Conservation (phyloP, 345 rosid genomes). For the Pistacia atlantica region DNA sequence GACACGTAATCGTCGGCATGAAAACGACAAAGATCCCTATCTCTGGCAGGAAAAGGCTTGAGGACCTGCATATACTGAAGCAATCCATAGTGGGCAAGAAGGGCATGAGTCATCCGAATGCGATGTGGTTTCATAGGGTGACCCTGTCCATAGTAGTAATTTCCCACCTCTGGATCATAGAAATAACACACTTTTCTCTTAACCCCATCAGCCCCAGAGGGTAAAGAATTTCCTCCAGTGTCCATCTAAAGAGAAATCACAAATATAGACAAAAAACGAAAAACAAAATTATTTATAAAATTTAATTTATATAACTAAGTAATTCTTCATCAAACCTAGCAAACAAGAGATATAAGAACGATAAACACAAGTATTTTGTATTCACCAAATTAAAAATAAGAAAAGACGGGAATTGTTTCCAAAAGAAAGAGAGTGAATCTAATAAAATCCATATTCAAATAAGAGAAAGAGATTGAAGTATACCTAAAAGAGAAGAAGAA, state of each 20-base stretch:
- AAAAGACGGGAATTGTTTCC: not conserved
- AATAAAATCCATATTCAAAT: no score
- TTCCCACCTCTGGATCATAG: slow-evolving; percentile 70
- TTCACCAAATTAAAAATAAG: not conserved
- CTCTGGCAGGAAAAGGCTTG: slow-evolving; percentile 63
- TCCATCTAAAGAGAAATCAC: slow-evolving; percentile 26
- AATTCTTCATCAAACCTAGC: not conserved
- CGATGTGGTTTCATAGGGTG: slow-evolving; percentile 75
- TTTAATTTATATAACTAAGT: not conserved
- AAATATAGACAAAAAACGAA: not conserved
- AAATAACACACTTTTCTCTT: slow-evolving; percentile 69
- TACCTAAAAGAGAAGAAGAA: no score
- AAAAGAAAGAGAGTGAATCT: no score
- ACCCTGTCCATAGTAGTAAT: slow-evolving; percentile 67
- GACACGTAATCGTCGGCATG: slow-evolving; percentile 65
- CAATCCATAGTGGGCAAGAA: slow-evolving; percentile 64
- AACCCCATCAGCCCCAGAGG: slow-evolving; percentile 58
- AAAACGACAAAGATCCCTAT: slow-evolving; percentile 65
- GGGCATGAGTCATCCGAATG: slow-evolving; percentile 65
- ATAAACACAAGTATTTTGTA: not conserved
- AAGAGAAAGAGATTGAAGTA: no score
- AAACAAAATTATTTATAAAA: not conserved
- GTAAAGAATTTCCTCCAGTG: slow-evolving; percentile 53
- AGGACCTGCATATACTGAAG: slow-evolving; percentile 69
- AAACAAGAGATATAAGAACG: not conserved